phyloP scores from a whole-genome alignment of 78 protist genomes.

The Creolimax fragrantissima region DNA sequence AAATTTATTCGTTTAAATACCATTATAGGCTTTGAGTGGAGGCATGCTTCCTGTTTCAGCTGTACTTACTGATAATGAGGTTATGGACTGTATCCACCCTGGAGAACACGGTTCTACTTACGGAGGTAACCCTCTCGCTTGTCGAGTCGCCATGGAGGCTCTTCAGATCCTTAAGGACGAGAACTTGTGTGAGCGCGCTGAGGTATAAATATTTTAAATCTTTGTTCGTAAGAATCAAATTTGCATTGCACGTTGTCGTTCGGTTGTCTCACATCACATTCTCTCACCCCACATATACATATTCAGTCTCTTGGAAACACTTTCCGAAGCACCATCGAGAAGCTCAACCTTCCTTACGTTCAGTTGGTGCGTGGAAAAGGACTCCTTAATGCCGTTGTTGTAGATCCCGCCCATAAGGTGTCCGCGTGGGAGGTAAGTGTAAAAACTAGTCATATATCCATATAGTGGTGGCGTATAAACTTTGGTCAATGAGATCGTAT shows the following conservation, averaged over 20 bases:
- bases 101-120: conserved; percentile 93
- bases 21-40: conserved; percentile 76
- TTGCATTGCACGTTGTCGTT: neutral
- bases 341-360: conserved; percentile 26
- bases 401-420: conserved; percentile 40
- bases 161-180: conserved; percentile 82
- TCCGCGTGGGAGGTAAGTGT: conserved; percentile 78
- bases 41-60: conserved; percentile 83
- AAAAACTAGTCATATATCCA: too few species aligned
- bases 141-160: conserved; percentile 86
- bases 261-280: neutral
- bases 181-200: conserved; percentile 61
- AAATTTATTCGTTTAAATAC: neutral
- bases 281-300: neutral
- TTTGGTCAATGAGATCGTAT: too few species aligned
- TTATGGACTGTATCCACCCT: conserved; percentile 70
- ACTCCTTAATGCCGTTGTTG: conserved; percentile 71
- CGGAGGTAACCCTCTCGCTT: conserved; percentile 93
- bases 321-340: conserved; percentile 16
- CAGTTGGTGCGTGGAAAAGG: conserved; percentile 65
- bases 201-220: too few species aligned
- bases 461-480: too few species aligned
- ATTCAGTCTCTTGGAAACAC: conserved; percentile 12
- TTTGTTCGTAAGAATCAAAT: neutral
- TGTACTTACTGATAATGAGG: conserved; percentile 62